Evolutionary conservation across 768 basidiomycete species (phyloP).

Genomic region (Glaciozyma antarctica): DNA sequence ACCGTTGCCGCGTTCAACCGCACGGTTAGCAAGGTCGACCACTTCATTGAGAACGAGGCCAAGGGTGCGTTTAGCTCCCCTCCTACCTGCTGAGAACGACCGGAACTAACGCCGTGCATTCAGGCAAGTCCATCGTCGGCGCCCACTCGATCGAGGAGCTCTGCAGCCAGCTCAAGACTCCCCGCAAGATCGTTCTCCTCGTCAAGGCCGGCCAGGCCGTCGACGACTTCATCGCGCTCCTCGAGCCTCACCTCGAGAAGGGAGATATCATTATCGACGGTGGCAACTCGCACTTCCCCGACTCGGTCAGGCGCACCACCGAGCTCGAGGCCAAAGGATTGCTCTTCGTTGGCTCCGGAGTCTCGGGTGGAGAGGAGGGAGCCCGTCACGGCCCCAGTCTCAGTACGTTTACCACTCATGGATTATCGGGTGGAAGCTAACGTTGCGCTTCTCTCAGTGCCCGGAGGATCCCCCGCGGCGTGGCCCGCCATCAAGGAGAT

Average conservation of each 20-base stretch:
- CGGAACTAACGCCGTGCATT: neutral
- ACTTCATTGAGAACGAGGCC: conserved; percentile 91
- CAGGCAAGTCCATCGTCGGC: conserved; percentile 90
- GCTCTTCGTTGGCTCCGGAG: conserved; percentile 95
- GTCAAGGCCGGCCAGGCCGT: conserved; percentile 97
- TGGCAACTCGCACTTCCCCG: conserved; percentile 98
- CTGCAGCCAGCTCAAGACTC: conserved; percentile 78
- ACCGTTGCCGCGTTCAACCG: conserved; percentile 95
- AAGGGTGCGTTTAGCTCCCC: conserved; percentile 56
- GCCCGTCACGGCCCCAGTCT: conserved; percentile 93
- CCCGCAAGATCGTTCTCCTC: conserved; percentile 94
- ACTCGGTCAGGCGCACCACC: conserved; percentile 85
- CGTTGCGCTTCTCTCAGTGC: conserved; percentile 48
- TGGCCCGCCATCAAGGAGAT: conserved; percentile 97
- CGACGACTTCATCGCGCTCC: conserved; percentile 84
- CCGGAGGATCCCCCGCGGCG: conserved; percentile 84
- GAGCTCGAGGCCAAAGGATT: conserved; percentile 91
- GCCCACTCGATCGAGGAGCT: conserved; percentile 91
- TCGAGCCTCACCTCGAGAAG: conserved; percentile 76
- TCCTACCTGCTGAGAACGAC: neutral
- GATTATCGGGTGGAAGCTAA: neutral
- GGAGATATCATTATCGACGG: conserved; percentile 99
- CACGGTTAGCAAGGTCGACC: conserved; percentile 88
- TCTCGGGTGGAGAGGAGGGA: conserved; percentile 98
- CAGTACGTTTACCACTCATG: conserved; percentile 39